Percentiles rank a stretch among this genome's conserved stretches.
These are phyloP conservation scores for Ustilago vetiveriae DNA, from an alignment of 1,284 basidiomycete genomes.

Conservation along the genomic window DNA sequence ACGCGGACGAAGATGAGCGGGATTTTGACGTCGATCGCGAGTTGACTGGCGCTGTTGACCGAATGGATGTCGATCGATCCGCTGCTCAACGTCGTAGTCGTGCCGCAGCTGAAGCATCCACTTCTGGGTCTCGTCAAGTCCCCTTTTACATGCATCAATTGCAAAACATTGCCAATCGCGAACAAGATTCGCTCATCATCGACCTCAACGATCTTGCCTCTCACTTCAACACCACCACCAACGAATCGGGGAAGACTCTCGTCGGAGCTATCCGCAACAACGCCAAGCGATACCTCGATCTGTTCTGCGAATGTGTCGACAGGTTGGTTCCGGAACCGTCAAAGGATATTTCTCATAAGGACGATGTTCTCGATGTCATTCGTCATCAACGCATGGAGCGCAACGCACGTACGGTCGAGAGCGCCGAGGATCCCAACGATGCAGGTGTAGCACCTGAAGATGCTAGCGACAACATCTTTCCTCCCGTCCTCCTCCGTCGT, in stretches of 20 bases:
- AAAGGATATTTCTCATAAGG: constrained; percentile 78
- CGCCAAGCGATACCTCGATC: constrained; percentile 85
- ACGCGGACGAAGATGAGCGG: constrained; percentile 24
- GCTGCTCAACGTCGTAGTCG: constrained; percentile 3
- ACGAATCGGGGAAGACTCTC: constrained; percentile 40
- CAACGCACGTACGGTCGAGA: constrained; percentile 77
- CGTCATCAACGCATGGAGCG: constrained; percentile 85
- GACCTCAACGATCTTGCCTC: constrained; percentile 82
- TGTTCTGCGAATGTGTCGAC: constrained; percentile 93
- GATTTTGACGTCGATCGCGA: constrained; percentile 30
- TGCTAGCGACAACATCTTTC: constrained; percentile 68
- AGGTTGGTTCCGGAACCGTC: constrained; percentile 75
- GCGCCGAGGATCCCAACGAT: constrained; percentile 38
- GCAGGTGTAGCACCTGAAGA: constrained; percentile 33
- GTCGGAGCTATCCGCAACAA: constrained; percentile 76
- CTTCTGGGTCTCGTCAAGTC: constrained; percentile 23
- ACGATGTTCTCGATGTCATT: constrained; percentile 69
- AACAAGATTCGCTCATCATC: constrained; percentile 83
- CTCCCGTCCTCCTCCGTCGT: constrained; percentile 86
- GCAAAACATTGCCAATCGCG: constrained; percentile 92
- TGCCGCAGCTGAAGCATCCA: constrained; percentile 4
- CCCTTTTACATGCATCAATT: constrained; percentile 90
- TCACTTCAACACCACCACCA: constrained; percentile 32
- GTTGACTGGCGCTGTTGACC: constrained; percentile 25
- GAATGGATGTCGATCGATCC: constrained; percentile 39